phyloP scores from a whole-genome alignment of 768 basidiomycete genomes.

The Boletus vermiculosoides region DNA sequence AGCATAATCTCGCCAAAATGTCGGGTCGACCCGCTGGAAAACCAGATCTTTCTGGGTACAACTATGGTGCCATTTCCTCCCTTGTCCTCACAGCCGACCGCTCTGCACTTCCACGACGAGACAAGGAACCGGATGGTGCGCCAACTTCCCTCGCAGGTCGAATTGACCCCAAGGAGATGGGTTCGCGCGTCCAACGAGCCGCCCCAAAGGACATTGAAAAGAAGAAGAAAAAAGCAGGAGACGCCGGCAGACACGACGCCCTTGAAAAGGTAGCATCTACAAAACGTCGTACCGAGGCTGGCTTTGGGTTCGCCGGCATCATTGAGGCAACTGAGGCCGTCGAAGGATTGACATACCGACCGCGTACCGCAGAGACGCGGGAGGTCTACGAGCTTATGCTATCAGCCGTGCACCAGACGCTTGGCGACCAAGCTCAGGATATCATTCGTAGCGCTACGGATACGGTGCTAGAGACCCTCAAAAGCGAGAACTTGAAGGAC shows the following conservation, averaged over 20 bases:
- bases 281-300: constrained; percentile 61
- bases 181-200: constrained; percentile 80
- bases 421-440: constrained; percentile 96
- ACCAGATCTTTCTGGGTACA: constrained; percentile 87
- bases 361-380: constrained; percentile 89
- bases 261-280: constrained; percentile 53
- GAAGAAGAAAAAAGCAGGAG: constrained; percentile 85
- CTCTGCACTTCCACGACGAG: constrained; percentile 75
- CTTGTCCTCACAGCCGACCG: constrained; percentile 92
- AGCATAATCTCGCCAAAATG: constrained; percentile 28
- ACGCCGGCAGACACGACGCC: constrained; percentile 47
- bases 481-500: constrained; percentile 86
- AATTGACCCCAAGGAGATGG: constrained; percentile 91
- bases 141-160: constrained; percentile 90
- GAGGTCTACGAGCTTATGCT: constrained; percentile 94
- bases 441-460: constrained; percentile 97
- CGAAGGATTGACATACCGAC: constrained; percentile 90
- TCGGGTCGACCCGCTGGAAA: constrained; percentile 46
- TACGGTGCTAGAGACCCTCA: constrained; percentile 81
- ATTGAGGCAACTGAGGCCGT: constrained; percentile 92
- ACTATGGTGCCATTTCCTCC: constrained; percentile 93
- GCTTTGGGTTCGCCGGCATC: constrained; percentile 85
- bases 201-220: constrained; percentile 87
- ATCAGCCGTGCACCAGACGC: constrained; percentile 71
- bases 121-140: constrained; percentile 96